Evolutionary conservation across 78 protist genomes (phyloP).

Genomic region (Dictyostelium citrinum): DNA sequence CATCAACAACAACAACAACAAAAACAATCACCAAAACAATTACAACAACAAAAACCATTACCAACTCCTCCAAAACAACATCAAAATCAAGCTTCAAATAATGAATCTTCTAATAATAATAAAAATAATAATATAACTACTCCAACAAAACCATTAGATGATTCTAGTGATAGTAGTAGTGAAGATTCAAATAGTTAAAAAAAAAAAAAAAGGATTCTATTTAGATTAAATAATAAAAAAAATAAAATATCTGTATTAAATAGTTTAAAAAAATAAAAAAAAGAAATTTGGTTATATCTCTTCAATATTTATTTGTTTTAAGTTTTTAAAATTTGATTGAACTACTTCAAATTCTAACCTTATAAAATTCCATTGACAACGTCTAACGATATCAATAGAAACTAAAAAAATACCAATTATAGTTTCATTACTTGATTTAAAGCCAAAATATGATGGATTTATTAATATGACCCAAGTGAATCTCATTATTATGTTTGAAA

Average conservation of each 20-base stretch:
- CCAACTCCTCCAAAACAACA: conserved; percentile 3
- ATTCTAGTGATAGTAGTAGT: conserved; percentile 12
- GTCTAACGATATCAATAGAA: conserved; percentile 4
- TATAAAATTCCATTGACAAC: conserved; percentile 20
- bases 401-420: background rate
- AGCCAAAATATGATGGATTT: background rate
- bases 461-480: background rate
- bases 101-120: too few relatives aligned
- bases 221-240: background rate
- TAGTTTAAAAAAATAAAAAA: background rate
- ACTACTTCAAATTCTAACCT: conserved; percentile 18
- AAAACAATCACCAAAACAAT: background rate
- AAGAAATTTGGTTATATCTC: background rate
- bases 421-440: background rate
- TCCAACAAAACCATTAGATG: background rate
- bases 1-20: background rate
- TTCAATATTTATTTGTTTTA: background rate
- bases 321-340: background rate
- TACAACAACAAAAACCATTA: background rate
- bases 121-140: background rate
- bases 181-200: background rate
- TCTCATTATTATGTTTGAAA: conserved; percentile 28
- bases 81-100: too few relatives aligned
- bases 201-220: background rate
- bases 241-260: background rate